These are phyloP conservation scores for Puccinia hordei DNA, from an alignment of 1,284 basidiomycete species.

Conservation along the genomic window DNA sequence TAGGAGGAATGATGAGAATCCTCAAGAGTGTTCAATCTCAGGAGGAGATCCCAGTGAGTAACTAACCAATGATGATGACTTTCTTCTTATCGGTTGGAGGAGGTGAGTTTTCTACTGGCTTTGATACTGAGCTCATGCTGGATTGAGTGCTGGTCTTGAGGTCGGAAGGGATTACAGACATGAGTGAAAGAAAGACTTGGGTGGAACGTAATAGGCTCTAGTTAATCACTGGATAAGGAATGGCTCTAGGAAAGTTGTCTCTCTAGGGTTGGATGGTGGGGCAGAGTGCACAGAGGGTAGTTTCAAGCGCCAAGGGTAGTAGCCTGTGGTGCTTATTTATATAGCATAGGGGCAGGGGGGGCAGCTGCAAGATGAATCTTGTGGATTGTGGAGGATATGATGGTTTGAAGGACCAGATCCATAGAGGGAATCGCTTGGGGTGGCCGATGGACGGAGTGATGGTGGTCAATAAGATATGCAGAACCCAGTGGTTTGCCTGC, in stretches of 20 bases:
- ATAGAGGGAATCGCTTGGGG: not conserved
- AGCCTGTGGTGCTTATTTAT: not conserved
- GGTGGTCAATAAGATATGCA: no score
- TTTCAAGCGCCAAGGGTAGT: not conserved
- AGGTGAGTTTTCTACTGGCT: no score
- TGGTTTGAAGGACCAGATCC: no score
- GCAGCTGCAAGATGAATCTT: not conserved
- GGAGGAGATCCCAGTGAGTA: not conserved
- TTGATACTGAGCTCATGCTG: not conserved
- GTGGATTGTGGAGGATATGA: not conserved
- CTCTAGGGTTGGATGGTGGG: no score
- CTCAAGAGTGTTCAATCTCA: not conserved
- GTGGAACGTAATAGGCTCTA: not conserved
- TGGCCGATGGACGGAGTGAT: not conserved
- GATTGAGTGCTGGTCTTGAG: not conserved
- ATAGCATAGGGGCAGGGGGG: not conserved
- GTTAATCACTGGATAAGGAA: not conserved
- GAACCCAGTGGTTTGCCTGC: no score
- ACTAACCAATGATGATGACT: constrained; percentile 49
- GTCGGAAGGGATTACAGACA: not conserved
- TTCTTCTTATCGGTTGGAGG: constrained; percentile 29
- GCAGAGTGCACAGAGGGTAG: no score
- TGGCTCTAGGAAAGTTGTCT: not conserved
- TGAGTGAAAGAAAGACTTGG: not conserved
- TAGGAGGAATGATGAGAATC: not conserved